These are phyloP conservation scores for Dactylella cylindrospora DNA, from an alignment of 2,329 filamentous ascomycete species.

Conservation along the genomic window DNA sequence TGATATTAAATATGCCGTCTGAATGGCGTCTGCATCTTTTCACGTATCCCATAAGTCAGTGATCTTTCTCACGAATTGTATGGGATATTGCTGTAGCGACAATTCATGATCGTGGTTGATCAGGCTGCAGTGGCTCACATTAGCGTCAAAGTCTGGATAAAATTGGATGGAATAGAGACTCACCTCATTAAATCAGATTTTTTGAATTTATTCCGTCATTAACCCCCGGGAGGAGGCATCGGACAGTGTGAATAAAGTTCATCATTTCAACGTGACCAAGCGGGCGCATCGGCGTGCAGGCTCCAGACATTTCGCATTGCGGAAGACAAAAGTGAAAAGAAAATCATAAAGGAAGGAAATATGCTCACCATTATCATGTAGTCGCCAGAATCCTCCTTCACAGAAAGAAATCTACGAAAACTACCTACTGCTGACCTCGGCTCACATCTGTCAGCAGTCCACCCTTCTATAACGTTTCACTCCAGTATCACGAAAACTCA, in stretches of 20 bases:
- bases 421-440: conserved; percentile 15
- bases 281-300: background rate
- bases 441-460: conserved; percentile 13
- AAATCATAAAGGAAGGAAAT: conserved; percentile 29
- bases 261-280: conserved; percentile 51
- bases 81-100: background rate
- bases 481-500: too few relatives aligned
- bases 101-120: too few relatives aligned
- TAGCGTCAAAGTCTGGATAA: conserved; percentile 42
- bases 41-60: conserved; percentile 14
- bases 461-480: background rate
- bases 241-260: conserved; percentile 56
- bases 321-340: conserved; percentile 21
- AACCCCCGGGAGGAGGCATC: conserved; percentile 50
- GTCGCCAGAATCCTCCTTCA: too few relatives aligned
- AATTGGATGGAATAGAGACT: conserved; percentile 30
- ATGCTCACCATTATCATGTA: conserved; percentile 44
- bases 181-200: conserved; percentile 57
- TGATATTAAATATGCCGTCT: background rate
- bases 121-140: conserved; percentile 4
- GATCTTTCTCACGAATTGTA: background rate
- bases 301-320: conserved; percentile 46
- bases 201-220: conserved; percentile 51
- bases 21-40: background rate
- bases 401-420: conserved; percentile 2